Conservation (phyloP, 2,329 filamentous ascomycete genomes). For the Zarea fungicola region DNA sequence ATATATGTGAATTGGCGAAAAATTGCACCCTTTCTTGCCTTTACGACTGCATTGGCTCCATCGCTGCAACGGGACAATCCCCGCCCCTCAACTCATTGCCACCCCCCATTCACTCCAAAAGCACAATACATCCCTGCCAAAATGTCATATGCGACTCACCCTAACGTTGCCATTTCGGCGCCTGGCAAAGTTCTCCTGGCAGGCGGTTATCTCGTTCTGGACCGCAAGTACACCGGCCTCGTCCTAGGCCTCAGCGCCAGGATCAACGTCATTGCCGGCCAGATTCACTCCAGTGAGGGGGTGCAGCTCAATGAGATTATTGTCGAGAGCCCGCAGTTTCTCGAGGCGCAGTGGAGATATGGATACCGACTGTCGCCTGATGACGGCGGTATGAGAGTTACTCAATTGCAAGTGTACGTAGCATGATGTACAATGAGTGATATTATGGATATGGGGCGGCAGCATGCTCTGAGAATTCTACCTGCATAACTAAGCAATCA, state of each 20-base stretch:
- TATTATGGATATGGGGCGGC: too few species aligned
- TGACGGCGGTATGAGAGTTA: conserved; percentile 74
- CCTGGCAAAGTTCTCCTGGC: conserved; percentile 94
- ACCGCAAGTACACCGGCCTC: conserved; percentile 75
- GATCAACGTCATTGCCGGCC: conserved; percentile 58
- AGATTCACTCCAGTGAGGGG: conserved; percentile 54
- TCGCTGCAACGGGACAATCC: too few species aligned
- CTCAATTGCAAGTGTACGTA: conserved; percentile 72
- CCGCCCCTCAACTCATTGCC: neutral
- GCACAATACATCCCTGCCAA: neutral
- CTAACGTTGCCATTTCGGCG: conserved; percentile 66
- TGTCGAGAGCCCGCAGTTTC: conserved; percentile 88
- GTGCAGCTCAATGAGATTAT: conserved; percentile 68
- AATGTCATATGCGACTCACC: conserved; percentile 19
- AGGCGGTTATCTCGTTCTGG: conserved; percentile 91
- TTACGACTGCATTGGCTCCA: too few species aligned
- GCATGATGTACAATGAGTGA: too few species aligned
- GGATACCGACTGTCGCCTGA: conserved; percentile 65
- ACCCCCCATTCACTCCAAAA: neutral
- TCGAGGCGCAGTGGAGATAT: conserved; percentile 83
- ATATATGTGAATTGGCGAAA: too few species aligned
- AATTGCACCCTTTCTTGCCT: too few species aligned
- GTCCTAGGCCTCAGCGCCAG: conserved; percentile 63
- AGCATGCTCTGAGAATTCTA: too few species aligned
- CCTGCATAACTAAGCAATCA: too few species aligned